Base-by-base conservation (phyloP, 1,139 yeast species). In the Lodderomyces jiufengensis region DNA sequence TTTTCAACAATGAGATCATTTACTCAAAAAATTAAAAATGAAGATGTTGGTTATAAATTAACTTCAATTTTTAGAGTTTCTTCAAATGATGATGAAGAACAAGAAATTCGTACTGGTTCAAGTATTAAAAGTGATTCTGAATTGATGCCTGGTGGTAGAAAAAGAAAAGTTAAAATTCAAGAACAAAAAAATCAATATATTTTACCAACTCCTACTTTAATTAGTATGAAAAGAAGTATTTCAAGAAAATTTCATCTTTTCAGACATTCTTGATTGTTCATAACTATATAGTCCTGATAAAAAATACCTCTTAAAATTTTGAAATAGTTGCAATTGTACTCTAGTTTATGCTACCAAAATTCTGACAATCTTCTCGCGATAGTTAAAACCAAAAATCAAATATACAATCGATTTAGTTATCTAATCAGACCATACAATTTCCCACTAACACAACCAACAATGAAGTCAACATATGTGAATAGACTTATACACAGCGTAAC, bases 401-500 rank as follows among this genome's bases (percentile, higher is more conserved):
- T n/a, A n/a, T n/a, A n/a, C n/a, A n/a, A n/a, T n/a, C n/a, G n/a
- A n/a, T n/a, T n/a, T n/a, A n/a, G n/a, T n/a, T n/a, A n/a, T n/a
- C n/a, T n/a, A n/a, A n/a, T n/a, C 20, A 18, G 20, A 18, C 7
- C 20, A 18, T 18, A n/a, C n/a, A n/a, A n/a, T n/a, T n/a, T n/a
- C n/a, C 20, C 20, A 18, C 7, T 7, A 7, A 5, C 20, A 18
- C 5, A 5, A 18, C 20, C 20, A 18, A 18, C 20, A 5, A 18
- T 18, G 20, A 18, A 7, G 7, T 7, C 7, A 7, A 18, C 20
- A 18, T 18, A 18, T 18, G 20, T 18, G 20, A 18, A 37, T 31
- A 57, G 54, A 41, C 61, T 66, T 31, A 47, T 66, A 12, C 62
- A 63, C 12, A 66, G 64, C 8, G 54, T 69, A 30, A 63, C 73